Evolutionary conservation across 495 filamentous ascomycete genomes (phyloP).

Genomic region (Hypoxylon cercidicola): DNA sequence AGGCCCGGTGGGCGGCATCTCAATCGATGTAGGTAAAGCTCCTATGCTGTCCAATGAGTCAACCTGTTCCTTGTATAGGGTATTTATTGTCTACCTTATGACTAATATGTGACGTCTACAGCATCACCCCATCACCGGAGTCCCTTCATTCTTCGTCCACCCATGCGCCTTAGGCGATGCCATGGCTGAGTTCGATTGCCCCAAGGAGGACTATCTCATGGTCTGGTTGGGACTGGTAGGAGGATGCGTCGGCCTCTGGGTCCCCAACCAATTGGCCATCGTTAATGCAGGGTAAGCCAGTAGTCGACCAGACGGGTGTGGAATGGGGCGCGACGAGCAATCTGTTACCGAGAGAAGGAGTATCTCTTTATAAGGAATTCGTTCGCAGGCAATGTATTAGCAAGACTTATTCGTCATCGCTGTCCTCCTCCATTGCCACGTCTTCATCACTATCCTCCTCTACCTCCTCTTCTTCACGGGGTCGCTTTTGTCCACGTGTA

Average conservation of each 20-base stretch:
- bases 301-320: neutral
- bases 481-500: conserved; percentile 69
- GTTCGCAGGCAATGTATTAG: conserved; percentile 11
- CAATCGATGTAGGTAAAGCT: conserved; percentile 71
- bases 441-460: conserved; percentile 68
- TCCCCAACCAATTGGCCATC: conserved; percentile 67
- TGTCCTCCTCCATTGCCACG: conserved; percentile 79
- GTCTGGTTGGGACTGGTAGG: conserved; percentile 85
- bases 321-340: neutral
- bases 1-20: conserved; percentile 79
- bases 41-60: conserved; percentile 51
- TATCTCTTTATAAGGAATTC: neutral
- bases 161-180: conserved; percentile 86
- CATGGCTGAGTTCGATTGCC: conserved; percentile 67
- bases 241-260: conserved; percentile 74
- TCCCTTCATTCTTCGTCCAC: conserved; percentile 83
- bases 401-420: conserved; percentile 61
- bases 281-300: conserved; percentile 28
- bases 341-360: neutral
- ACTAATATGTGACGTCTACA: conserved; percentile 59
- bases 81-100: conserved; percentile 49
- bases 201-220: conserved; percentile 74
- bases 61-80: conserved; percentile 54
- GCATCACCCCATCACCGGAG: conserved; percentile 81
- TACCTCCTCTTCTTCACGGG: conserved; percentile 74